Conservation (phyloP, 2,329 filamentous ascomycete genomes). For the Hypoxylon sp. region DNA sequence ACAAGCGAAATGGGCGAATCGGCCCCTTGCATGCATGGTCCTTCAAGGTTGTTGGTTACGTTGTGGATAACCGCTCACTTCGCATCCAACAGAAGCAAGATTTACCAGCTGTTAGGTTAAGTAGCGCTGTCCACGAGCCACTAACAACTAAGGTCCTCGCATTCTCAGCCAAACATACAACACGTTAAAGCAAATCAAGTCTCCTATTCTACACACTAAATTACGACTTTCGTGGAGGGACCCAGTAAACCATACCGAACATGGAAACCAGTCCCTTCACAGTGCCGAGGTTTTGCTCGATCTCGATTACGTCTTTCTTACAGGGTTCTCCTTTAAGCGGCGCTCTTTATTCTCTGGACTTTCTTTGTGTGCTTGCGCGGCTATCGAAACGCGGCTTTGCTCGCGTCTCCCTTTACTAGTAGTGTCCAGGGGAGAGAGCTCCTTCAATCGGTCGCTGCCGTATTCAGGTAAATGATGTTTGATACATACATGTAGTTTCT, state of each 20-base stretch:
- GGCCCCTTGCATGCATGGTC: neutral
- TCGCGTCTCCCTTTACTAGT: slow-evolving; percentile 17
- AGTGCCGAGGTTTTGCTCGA: slow-evolving; percentile 13
- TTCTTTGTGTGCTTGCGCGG: slow-evolving; percentile 26
- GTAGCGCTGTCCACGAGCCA: neutral
- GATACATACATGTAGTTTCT: slow-evolving; percentile 29
- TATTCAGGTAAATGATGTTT: slow-evolving; percentile 28
- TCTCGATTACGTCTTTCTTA: slow-evolving; percentile 9
- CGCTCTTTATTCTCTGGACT: slow-evolving; percentile 28
- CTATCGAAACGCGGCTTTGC: slow-evolving; percentile 25
- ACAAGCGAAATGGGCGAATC: slow-evolving; percentile 5
- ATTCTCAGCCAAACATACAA: slow-evolving; percentile 1
- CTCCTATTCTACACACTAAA: neutral
- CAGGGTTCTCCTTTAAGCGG: slow-evolving; percentile 7
- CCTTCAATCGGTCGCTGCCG: slow-evolving; percentile 17
- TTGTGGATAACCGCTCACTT: neutral
- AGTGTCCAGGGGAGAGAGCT: slow-evolving; percentile 7
- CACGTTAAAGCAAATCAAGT: neutral
- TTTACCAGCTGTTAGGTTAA: neutral
- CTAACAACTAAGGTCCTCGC: slow-evolving; percentile 1
- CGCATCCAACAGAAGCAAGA: neutral
- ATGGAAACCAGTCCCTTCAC: slow-evolving; percentile 5
- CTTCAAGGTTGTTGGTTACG: slow-evolving; percentile 3
- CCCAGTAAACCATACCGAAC: neutral
- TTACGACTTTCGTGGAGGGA: slow-evolving; percentile 10